These are phyloP conservation scores for Heimioporus sp. DNA, from an alignment of 768 basidiomycete species.

Conservation along the genomic window DNA sequence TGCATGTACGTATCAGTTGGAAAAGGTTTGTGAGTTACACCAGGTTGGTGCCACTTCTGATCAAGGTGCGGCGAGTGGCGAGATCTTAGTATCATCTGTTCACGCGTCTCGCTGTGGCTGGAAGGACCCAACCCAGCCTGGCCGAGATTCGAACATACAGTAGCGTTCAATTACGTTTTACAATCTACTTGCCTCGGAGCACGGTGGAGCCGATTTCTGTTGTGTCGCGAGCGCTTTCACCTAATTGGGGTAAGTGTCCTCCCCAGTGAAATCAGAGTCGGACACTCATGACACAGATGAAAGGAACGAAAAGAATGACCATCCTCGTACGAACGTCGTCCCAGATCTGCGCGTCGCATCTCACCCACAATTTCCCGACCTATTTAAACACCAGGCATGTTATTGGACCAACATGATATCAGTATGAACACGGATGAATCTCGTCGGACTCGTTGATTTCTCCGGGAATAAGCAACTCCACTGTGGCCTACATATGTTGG, in stretches of 20 bases:
- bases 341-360: conserved; percentile 32
- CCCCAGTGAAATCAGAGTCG: conserved; percentile 29
- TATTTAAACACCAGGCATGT: conserved; percentile 20
- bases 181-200: too few relatives aligned
- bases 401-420: conserved; percentile 21
- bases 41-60: too few relatives aligned
- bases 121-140: too few relatives aligned
- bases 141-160: too few relatives aligned
- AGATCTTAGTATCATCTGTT: too few relatives aligned
- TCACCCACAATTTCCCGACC: conserved; percentile 33
- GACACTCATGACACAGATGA: conserved; percentile 20
- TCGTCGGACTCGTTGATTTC: conserved; percentile 20
- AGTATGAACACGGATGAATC: conserved; percentile 15
- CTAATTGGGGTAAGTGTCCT: conserved; percentile 21
- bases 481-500: conserved; percentile 33
- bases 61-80: too few relatives aligned
- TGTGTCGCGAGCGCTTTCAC: conserved; percentile 7
- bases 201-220: background rate
- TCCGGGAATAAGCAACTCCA: conserved; percentile 36
- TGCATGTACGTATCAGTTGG: too few relatives aligned
- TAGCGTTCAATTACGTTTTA: too few relatives aligned
- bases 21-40: too few relatives aligned
- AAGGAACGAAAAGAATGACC: background rate
- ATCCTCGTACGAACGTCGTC: conserved; percentile 27
- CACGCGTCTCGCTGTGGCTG: too few relatives aligned